Percentiles rank a stretch among this genome's conserved stretches.
Conservation (phyloP, 768 basidiomycete species). For the Lentinula aciculospora region DNA sequence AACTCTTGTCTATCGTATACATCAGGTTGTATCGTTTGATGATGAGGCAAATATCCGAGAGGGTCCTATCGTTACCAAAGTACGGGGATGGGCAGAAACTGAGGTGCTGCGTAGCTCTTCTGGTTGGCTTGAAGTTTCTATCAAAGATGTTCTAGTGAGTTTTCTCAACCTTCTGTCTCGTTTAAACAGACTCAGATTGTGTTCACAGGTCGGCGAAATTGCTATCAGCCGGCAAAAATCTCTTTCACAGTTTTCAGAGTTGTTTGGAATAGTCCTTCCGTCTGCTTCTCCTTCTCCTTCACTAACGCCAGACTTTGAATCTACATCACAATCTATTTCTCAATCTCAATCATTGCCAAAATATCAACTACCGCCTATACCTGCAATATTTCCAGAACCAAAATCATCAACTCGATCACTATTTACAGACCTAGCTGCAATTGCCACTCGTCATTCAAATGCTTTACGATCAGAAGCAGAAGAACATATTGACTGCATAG, state of each 20-base stretch:
- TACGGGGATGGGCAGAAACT: constrained; percentile 54
- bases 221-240: background rate
- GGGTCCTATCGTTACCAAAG: constrained; percentile 44
- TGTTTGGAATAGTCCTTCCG: constrained; percentile 6
- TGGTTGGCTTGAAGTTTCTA: constrained; percentile 45
- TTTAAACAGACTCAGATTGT: background rate
- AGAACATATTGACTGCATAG: constrained; percentile 31
- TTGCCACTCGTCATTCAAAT: constrained; percentile 35
- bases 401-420: constrained; percentile 43
- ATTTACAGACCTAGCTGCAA: constrained; percentile 37
- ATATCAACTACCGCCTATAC: constrained; percentile 26
- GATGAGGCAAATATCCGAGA: constrained; percentile 28
- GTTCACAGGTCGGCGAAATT: constrained; percentile 3
- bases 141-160: constrained; percentile 42
- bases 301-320: background rate
- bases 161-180: background rate
- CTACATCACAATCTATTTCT: background rate
- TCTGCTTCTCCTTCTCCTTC: background rate
- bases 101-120: constrained; percentile 38
- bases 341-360: constrained; percentile 4
- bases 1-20: constrained; percentile 40
- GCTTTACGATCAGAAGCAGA: constrained; percentile 35
- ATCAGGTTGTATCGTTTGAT: constrained; percentile 32
- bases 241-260: background rate
- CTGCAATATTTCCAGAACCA: constrained; percentile 47